Base-by-base conservation (phyloP, 1,284 basidiomycete species). In the Marasmius sp. region DNA sequence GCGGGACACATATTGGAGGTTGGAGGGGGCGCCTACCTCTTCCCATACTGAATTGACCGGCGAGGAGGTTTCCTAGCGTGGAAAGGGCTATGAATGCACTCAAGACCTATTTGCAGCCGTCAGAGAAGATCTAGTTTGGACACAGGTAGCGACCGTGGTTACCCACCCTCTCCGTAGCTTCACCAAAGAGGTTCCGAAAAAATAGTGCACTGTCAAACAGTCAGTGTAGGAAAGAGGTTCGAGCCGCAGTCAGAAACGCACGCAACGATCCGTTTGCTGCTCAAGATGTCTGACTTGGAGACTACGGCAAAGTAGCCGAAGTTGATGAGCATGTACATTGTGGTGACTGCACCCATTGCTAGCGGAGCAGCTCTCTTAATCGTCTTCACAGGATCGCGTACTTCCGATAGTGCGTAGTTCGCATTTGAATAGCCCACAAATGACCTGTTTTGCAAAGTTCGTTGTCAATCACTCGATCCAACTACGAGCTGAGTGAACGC, bases 251-350 rank as follows among this genome's bases (percentile, higher is more conserved):
- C 6, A 38, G n/a, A 58, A 47, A 74, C 85, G 66, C 65, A 86
- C 85, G 87, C 89, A 27, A 87, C 80, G 54, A 88, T 85, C 33
- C 82, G 76, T 1, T 84, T 79, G 48, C 87, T 86, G n/a, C 72
- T 75, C 2, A 88, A 67, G 43, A 91, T 88, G 64, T 90, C 88
- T 3, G 75, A 72, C 69, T 87, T 89, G 10, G 85, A 84, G 6
- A 90, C 85, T 2, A 84, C 89, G 0, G 85, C 82, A 67, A 88
- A 88, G 70, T 90, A 91, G 3, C 88, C 86, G 16, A 89, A 67
- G 65, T 90, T 90, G 58, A 89, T 82, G 16, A 82, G 75, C 39
- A 90, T 59, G 64, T 91, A 91, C 3, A 85, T 77, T 0, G 79
- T 64, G 0, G 84, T 79, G 3, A 88, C 82, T 20, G 77, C 75